A percentile compares a stretch with the other conserved stretches of the same genome.
These are phyloP conservation scores for Penicillium steckii DNA, from an alignment of 495 filamentous ascomycete species.

Conservation along the genomic window DNA sequence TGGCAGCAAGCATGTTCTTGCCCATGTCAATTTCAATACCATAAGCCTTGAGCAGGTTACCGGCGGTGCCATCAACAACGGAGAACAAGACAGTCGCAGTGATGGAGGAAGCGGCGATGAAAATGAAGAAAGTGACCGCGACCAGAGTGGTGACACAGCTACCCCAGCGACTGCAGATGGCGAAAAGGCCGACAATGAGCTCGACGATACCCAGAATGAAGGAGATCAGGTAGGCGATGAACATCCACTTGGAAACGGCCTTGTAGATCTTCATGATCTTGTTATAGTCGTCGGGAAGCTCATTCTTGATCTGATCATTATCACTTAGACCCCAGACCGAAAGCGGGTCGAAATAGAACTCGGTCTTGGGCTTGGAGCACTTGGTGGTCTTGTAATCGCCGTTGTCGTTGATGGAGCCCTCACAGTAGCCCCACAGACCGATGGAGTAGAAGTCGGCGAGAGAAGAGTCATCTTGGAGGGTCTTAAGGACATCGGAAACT, in stretches of 20 bases:
- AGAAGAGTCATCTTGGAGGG: conserved; percentile 47
- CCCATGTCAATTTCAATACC: conserved; percentile 63
- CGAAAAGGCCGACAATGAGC: conserved; percentile 67
- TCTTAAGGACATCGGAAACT: conserved; percentile 29
- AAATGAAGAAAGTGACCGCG: conserved; percentile 55
- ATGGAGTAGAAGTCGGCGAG: conserved; percentile 79
- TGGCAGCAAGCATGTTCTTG: conserved; percentile 61
- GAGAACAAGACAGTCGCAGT: conserved; percentile 62
- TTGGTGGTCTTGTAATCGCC: conserved; percentile 36
- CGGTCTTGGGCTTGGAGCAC: conserved; percentile 57
- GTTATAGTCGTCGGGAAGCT: conserved; percentile 63
- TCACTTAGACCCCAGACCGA: conserved; percentile 57
- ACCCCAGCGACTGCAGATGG: conserved; percentile 66
- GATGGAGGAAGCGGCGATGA: conserved; percentile 56
- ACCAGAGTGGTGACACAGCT: conserved; percentile 79
- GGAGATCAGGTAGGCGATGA: conserved; percentile 66
- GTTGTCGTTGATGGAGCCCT: conserved; percentile 56
- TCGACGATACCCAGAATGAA: conserved; percentile 68
- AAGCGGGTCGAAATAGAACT: conserved; percentile 77
- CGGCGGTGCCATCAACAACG: conserved; percentile 56
- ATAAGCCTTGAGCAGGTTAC: conserved; percentile 62
- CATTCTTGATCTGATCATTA: conserved; percentile 48
- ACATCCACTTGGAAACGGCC: conserved; percentile 76
- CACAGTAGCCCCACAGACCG: conserved; percentile 86
- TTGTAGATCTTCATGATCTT: conserved; percentile 69